phyloP scores from a whole-genome alignment of 192 early-diverging fungal species.

The Entomortierella parvispora region DNA sequence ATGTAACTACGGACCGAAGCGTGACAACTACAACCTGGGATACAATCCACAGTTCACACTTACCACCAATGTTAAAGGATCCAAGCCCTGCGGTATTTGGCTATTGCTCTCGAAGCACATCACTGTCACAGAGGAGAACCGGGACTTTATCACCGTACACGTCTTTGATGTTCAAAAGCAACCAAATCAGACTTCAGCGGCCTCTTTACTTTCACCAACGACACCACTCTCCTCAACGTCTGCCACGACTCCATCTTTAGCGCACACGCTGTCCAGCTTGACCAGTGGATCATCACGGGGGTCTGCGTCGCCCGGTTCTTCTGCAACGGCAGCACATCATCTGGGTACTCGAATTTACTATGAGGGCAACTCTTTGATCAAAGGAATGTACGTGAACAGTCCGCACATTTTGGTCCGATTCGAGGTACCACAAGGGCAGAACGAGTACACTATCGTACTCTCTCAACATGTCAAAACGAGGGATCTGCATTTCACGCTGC shows the following conservation, averaged over 20 bases:
- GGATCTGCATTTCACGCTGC: constrained; percentile 80
- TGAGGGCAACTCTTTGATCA: constrained; percentile 49
- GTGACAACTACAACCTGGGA: constrained; percentile 69
- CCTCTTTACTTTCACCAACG: constrained; percentile 6
- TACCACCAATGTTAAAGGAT: constrained; percentile 62
- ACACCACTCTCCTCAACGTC: constrained; percentile 4
- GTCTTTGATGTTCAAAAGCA: constrained; percentile 71
- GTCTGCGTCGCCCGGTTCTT: not conserved
- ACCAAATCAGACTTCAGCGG: constrained; percentile 1
- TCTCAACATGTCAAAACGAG: constrained; percentile 80
- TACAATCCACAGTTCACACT: constrained; percentile 87
- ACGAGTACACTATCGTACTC: constrained; percentile 79
- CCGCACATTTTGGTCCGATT: constrained; percentile 82
- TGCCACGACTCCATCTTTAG: not conserved
- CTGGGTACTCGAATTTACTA: constrained; percentile 53
- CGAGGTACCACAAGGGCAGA: constrained; percentile 64
- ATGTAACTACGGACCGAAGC: constrained; percentile 53
- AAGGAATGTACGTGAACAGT: constrained; percentile 89
- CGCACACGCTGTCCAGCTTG: not conserved
- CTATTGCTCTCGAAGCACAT: constrained; percentile 88
- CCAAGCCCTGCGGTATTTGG: constrained; percentile 71
- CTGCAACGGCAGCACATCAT: constrained; percentile 31
- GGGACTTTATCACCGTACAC: constrained; percentile 89
- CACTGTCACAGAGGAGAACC: constrained; percentile 82
- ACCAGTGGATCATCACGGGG: not conserved